Evolutionary conservation across 371 early-diverging fungal species (phyloP).

Genomic region (Apophysomyces elegans): DNA sequence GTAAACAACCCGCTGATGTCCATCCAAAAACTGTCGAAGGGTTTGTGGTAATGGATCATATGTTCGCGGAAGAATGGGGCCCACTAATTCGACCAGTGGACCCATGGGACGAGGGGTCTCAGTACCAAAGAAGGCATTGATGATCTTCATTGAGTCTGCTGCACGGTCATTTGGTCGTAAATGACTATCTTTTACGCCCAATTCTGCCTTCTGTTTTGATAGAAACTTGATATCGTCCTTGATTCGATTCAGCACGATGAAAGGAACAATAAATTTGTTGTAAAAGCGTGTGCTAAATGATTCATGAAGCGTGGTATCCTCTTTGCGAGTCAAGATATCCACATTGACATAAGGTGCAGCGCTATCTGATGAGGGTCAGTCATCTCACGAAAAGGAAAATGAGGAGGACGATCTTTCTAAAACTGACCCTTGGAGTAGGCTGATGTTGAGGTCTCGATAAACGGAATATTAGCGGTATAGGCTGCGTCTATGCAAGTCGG

Average conservation of each 20-base stretch:
- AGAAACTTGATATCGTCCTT: not conserved
- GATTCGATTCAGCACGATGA: not conserved
- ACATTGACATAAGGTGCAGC: constrained; percentile 31
- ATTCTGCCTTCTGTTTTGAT: not conserved
- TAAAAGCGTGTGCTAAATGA: constrained; percentile 19
- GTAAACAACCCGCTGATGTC: constrained; percentile 29
- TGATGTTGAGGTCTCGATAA: too few species aligned
- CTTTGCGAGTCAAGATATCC: not conserved
- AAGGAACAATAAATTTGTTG: constrained; percentile 23
- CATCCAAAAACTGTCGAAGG: constrained; percentile 22
- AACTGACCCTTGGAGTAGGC: too few species aligned
- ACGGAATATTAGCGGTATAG: too few species aligned
- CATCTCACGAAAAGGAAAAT: too few species aligned
- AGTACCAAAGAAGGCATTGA: constrained; percentile 30
- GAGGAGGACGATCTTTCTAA: too few species aligned
- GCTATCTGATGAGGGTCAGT: constrained; percentile 11
- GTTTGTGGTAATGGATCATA: constrained; percentile 24
- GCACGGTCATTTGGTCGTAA: not conserved
- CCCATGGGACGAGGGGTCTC: constrained; percentile 31
- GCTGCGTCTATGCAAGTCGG: too few species aligned
- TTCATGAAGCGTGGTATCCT: constrained; percentile 14
- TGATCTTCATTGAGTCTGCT: constrained; percentile 25
- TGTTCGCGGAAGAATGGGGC: constrained; percentile 29
- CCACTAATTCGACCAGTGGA: constrained; percentile 39
- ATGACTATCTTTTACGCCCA: not conserved